Evolutionary conservation across 208 protist genomes (phyloP), one percentile per base, ranked within the genome.

Genomic region (Trypanosoma platydactyli): DNA sequence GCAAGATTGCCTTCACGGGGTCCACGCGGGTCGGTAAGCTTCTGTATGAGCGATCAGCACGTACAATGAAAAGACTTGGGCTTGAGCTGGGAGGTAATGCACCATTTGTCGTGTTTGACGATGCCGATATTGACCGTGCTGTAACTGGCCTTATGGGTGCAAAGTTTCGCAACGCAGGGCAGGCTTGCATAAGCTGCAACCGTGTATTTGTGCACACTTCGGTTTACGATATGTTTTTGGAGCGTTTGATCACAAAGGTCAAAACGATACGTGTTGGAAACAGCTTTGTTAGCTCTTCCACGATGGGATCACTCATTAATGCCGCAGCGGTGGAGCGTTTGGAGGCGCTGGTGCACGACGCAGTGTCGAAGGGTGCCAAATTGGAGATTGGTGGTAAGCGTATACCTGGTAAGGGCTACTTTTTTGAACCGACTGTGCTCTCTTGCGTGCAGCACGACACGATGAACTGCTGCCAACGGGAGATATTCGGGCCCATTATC

Each of bases 81-180:
- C 71, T 98, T 33, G 95, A 98, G 72, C 80, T 98, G 13, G 95
- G 95, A 54, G 95, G 95, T n/a, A 97, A 96, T 75, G 92, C 86
- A 45, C 89, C 94, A 5, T 84, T 92, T 50, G 78, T 97, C 44
- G 89, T 97, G 12, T 91, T 96, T 54, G 82, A 89, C 12, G 93
- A 97, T 64, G 93, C 91, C 3, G 85, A 96, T 65, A 40, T 97
- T 11, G 70, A 80, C 1, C 64, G 71, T 3, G 87, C 92, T 11
- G 88, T 83, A 53, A 76, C 73, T 20, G 81, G 80, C 24, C 74
- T 91, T 60, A 69, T 94, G 41, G 63, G 55, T 20, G 81, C 76
- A 12, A 93, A 93, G 72, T 93, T 95, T 66, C 81, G 77, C 62
- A 89, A 89, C 57, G 76, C 90, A 9, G 95, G 95, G 1, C 95